Conservation (phyloP, 306 rosid genomes). For the Erythrophleum fordii region DNA sequence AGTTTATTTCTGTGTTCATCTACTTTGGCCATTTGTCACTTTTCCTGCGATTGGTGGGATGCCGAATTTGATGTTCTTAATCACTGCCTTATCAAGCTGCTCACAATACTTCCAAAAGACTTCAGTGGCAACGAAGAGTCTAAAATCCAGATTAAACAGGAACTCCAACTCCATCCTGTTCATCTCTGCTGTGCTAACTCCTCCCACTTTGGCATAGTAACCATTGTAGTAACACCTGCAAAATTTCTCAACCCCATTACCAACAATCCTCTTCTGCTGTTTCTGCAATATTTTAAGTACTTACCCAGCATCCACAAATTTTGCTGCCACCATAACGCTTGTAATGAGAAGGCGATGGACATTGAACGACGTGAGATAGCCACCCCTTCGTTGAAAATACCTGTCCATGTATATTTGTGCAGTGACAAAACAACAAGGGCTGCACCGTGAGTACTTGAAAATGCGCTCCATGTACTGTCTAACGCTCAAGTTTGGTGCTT, state of each 20-base stretch:
- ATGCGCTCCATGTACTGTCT: constrained; percentile 64
- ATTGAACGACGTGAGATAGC: constrained; percentile 61
- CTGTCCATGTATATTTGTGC: constrained; percentile 77
- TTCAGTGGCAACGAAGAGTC: constrained; percentile 54
- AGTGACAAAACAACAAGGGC: constrained; percentile 61
- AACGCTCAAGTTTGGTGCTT: constrained; percentile 59
- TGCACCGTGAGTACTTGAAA: constrained; percentile 61
- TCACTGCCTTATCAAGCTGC: constrained; percentile 41
- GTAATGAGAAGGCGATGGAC: constrained; percentile 74
- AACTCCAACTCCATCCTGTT: constrained; percentile 69
- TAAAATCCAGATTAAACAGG: constrained; percentile 64
- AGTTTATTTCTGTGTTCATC: background rate
- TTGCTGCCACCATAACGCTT: constrained; percentile 62
- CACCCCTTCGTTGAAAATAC: constrained; percentile 42
- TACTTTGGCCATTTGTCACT: background rate
- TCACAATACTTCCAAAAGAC: constrained; percentile 46
- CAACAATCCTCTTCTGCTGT: background rate
- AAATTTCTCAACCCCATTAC: background rate
- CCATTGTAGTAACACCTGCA: constrained; percentile 59
- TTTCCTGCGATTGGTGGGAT: background rate
- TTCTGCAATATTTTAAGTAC: background rate
- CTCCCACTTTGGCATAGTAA: constrained; percentile 71
- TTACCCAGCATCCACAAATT: constrained; percentile 61
- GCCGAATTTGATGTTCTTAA: background rate
- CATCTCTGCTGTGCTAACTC: constrained; percentile 68